Evolutionary conservation across 331 rosid genomes (phyloP), one percentile per base, ranked within the genome.

Genomic region (Saraca asoca): DNA sequence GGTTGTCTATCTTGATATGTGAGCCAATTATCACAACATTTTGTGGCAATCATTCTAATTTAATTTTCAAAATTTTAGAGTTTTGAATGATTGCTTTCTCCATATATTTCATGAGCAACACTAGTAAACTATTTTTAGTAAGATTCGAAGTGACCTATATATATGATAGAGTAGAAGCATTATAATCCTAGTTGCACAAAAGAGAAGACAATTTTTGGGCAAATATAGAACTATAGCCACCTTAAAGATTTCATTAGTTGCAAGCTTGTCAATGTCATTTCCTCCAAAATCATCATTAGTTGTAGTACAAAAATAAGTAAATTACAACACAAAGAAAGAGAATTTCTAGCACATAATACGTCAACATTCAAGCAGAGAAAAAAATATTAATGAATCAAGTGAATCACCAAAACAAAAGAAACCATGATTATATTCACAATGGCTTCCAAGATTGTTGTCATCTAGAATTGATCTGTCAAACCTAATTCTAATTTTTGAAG

Each of bases 361-460:
- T 20, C 7, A 76, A 9, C 17, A 72, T 41, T 44, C 61, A 53
- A 59, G 66, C 61, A 59, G 15, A 29, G 31, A 12, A 41, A 58
- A 3, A 41, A 2, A 55, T 58, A 54, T 62, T 41, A n/a, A n/a
- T n/a, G n/a, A n/a, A 51, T 7, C 61, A 16, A 78, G 68, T 42
- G 70, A 80, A 71, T 76, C 78, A 93, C 96, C 91, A 52, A 90
- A 81, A 80, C 96, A 93, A 72, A 93, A 93, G 84, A 89, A 93
- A 9, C 98, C 98, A 61, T 59, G 98, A 72, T 82, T 94, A 52
- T 80, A 87, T 79, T 93, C 96, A 29, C 96, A 89, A 71, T 58
- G 88, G 45, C 98, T 96, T 24, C 98, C 98, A 53, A 93, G 95
- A 73, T 93, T 85, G 74, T 87, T 93, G 29, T 96, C 98, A 77